Conservation (phyloP, 148 eudicot species). For the Fagopyrum homotropicum region DNA sequence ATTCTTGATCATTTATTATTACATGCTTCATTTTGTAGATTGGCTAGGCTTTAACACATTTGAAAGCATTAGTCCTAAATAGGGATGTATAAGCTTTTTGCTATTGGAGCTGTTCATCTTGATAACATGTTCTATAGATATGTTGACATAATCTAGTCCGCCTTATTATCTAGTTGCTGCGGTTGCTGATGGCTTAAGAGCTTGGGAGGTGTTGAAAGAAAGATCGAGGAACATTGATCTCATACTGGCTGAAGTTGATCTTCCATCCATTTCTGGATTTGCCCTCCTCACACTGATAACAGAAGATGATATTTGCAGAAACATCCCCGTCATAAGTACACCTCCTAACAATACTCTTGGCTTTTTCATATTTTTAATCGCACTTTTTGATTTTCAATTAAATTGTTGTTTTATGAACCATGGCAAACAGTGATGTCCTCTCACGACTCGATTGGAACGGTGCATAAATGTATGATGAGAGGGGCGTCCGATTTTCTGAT, state of each 20-base stretch:
- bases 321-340: constrained; percentile 92
- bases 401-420: constrained; percentile 15
- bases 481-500: constrained; percentile 94
- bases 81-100: background rate
- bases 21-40: background rate
- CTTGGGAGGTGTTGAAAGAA: constrained; percentile 80
- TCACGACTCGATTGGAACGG: constrained; percentile 72
- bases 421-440: constrained; percentile 91
- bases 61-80: background rate
- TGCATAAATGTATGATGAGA: constrained; percentile 86
- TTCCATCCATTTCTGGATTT: constrained; percentile 84
- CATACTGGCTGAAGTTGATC: constrained; percentile 77
- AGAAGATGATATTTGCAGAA: constrained; percentile 83
- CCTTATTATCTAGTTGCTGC: constrained; percentile 57
- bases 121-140: background rate
- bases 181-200: constrained; percentile 86
- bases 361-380: background rate
- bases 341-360: background rate
- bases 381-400: constrained; percentile 13
- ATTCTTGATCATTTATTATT: background rate
- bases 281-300: constrained; percentile 74
- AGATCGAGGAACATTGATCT: constrained; percentile 66
- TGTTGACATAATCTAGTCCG: background rate
- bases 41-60: background rate
- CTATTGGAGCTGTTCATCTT: background rate